Evolutionary conservation across 257 asterid species (phyloP), one percentile per base, ranked within the genome.

Genomic region (Solanum neorickii): DNA sequence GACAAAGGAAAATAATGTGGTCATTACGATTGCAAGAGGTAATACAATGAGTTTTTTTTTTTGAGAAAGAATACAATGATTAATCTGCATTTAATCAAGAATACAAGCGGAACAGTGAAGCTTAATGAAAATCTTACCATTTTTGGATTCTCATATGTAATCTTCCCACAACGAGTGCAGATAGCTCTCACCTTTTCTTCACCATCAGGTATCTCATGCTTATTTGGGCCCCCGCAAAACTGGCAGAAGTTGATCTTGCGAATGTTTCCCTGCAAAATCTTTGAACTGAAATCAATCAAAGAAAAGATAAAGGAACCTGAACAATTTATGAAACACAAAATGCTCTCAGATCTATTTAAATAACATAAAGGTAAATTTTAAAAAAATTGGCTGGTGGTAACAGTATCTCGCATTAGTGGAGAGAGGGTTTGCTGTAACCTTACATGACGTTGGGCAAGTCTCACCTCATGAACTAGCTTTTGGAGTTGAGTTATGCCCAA

Each of bases 111-210:
- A 75, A 44, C 39, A 27, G 25, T 46, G 37, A 78, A 78, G 84
- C 65, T 46, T 25, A 29, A 27, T 47, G 60, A n/a, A 72, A 86
- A 47, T 37, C 93, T 91, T 90, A 94, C 99, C 98, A 97, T 95
- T 92, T 97, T 97, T 14, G 99, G 99, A 88, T 97, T 97, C 93
- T 95, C 99, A 60, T 97, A 97, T 41, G 93, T 86, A 82, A 95
- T 91, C 89, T 87, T 93, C 85, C 96, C 97, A 87, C 98, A 97
- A 18, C 41, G 70, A 37, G 98, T 93, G 93, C 98, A 97, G 83
- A 97, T 91, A 86, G 98, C 98, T 89, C 99, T 92, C 44, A 74
- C 85, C 89, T 93, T 95, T 87, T 97, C 98, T 88, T 95, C 99
- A 86, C 99, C 99, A 80, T 93, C 93, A 60, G 98, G 98, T 90